Base-by-base conservation (phyloP, 768 basidiomycete genomes). In the Serendipita sp. region DNA sequence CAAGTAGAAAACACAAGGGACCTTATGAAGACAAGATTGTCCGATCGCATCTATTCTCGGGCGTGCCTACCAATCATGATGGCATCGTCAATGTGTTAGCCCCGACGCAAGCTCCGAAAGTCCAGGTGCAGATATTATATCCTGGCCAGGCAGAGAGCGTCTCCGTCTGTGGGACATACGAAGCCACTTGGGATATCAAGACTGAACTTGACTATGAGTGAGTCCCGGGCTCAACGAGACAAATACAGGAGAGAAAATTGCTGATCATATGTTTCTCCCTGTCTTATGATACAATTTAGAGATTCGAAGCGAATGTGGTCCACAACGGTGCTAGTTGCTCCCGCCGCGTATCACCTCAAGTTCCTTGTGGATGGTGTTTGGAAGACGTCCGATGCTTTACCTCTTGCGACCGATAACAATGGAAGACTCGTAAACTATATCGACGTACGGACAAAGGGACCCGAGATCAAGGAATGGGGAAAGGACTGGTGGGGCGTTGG, bases 371-470 rank as follows among this genome's bases (percentile, higher is more conserved):
- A 98, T 72, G 89, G 87, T 53, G 81, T 84, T 52, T 91, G 87
- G 84, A 82, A 87, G 4, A 82, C 87, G 2, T 80, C 86, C 67
- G 83, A 88, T 67, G 79, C 64, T 76, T 63, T 76, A 76, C 11
- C 74, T 75, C 68, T 91, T 0, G 91, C 94, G 53, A 91, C 93
- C 71, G 93, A 97, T 71, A 88, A 92, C 69, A 76, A 77, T 63
- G 95, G 95, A 36, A 87, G 87, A 31, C 78, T 98, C 50, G 91
- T 95, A 63, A 98, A 98, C 75, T 97, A 95, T 72, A 85, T 98
- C 65, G 84, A 86, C 48, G 87, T 90, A 1, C 69, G 69, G 62
- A 67, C 70, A 74, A 78, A 44, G 70, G 75, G 18, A 65, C 65
- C 64, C n/a, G 48, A 52, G n/a, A 52, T 52, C 48, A 52, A 52